Evolutionary conservation across 116 monocot genomes (phyloP).

Genomic region (Cymodocea nodosa): DNA sequence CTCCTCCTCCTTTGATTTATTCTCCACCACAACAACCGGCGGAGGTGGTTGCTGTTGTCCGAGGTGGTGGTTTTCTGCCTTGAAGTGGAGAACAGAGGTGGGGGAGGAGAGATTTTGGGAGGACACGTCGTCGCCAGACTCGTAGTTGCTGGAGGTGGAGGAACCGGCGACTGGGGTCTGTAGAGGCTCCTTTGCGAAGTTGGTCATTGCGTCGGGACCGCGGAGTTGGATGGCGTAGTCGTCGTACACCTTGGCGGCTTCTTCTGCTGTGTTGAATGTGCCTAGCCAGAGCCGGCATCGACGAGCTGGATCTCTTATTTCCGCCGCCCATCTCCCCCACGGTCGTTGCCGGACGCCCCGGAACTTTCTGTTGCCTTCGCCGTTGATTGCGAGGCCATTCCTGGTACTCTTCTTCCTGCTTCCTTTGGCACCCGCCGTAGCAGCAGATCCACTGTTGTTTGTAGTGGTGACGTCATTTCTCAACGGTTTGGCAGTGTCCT

Average conservation of each 20-base stretch:
- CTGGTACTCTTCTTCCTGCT: constrained; percentile 4
- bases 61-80: not conserved
- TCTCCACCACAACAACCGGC: not conserved
- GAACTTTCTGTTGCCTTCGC: constrained; percentile 21
- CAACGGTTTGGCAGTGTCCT: not conserved
- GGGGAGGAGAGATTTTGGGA: constrained; percentile 46
- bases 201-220: constrained; percentile 56
- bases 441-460: not conserved
- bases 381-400: not conserved
- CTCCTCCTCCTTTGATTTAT: not conserved
- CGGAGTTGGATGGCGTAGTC: constrained; percentile 61
- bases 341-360: constrained; percentile 73
- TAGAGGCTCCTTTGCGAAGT: constrained; percentile 38
- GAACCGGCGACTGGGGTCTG: constrained; percentile 3
- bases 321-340: constrained; percentile 90
- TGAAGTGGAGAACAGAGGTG: constrained; percentile 55
- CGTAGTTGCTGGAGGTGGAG: constrained; percentile 11
- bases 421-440: not conserved
- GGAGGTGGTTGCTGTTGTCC: too few species aligned
- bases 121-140: constrained; percentile 31
- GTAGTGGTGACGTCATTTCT: not conserved
- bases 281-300: constrained; percentile 59
- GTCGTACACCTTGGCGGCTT: constrained; percentile 71
- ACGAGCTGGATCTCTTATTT: constrained; percentile 74
- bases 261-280: constrained; percentile 11